Conservation (phyloP, 169 alveolate genomes). For the Cystoisospora suis region DNA sequence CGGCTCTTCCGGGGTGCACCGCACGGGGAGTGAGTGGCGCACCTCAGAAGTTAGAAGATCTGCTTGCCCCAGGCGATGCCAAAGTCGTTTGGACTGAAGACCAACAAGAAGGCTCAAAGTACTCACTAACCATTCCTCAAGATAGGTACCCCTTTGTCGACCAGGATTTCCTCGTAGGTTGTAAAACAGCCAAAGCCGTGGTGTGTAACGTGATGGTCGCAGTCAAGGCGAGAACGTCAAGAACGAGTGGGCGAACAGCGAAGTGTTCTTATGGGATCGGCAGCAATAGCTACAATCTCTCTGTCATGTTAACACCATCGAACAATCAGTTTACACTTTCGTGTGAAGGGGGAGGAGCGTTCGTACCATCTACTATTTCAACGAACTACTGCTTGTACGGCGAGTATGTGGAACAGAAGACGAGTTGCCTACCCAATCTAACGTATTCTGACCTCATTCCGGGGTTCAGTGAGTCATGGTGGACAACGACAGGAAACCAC, state of each 20-base stretch:
- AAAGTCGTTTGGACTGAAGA: no score
- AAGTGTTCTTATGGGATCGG: neutral
- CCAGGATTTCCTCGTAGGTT: neutral
- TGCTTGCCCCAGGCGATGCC: no score
- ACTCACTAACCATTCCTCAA: neutral
- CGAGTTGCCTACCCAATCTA: neutral
- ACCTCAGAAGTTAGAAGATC: no score
- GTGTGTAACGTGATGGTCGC: neutral
- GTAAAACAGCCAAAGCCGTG: neutral
- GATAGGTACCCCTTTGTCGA: neutral
- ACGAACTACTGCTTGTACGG: neutral
- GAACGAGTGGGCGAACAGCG: neutral
- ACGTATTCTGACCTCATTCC: neutral
- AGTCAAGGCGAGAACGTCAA: neutral
- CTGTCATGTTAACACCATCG: neutral
- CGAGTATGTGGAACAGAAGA: neutral
- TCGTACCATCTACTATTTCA: neutral
- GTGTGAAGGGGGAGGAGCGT: neutral
- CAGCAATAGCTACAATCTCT: neutral
- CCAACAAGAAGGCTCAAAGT: no score
- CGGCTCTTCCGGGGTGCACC: no score
- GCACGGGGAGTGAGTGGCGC: no score
- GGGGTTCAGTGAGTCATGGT: neutral
- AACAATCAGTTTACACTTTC: neutral
- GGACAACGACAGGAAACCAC: neutral